A percentile compares a stretch with the other conserved stretches of the same genome.
Evolutionary conservation across 2,329 filamentous ascomycete species (phyloP).

Genomic region (Colletotrichum tofieldiae): DNA sequence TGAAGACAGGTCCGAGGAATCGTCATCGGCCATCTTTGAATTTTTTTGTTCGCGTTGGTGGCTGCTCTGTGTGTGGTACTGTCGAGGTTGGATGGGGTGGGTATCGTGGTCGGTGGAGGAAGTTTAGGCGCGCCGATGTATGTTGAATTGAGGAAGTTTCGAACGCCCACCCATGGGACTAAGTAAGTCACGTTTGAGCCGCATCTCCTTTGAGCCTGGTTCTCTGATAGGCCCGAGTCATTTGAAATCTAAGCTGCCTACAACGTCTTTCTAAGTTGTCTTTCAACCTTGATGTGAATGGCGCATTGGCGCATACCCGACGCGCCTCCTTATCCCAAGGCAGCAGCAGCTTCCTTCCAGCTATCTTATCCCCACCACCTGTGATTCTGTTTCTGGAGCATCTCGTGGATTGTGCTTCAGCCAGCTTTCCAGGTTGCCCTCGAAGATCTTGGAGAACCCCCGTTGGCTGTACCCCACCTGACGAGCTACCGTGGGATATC

Average conservation of each 20-base stretch:
- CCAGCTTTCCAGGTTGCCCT: constrained; percentile 13
- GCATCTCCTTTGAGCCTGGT: constrained; percentile 38
- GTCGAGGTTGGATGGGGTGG: constrained; percentile 41
- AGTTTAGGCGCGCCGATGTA: constrained; percentile 36
- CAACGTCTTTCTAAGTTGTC: constrained; percentile 10
- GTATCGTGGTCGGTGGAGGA: constrained; percentile 49
- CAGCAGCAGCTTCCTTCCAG: neutral
- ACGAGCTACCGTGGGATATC: constrained; percentile 26
- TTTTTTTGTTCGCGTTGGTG: constrained; percentile 20
- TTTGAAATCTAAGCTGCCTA: constrained; percentile 40
- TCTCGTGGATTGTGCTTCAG: constrained; percentile 22
- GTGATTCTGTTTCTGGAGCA: constrained; percentile 3
- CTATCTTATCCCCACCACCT: neutral
- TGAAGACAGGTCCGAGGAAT: constrained; percentile 76
- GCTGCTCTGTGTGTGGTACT: constrained; percentile 8
- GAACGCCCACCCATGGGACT: constrained; percentile 41
- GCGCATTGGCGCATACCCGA: neutral
- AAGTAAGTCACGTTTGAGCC: constrained; percentile 43
- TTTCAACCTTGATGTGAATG: constrained; percentile 9
- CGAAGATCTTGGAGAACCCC: constrained; percentile 32
- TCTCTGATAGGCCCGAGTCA: constrained; percentile 45
- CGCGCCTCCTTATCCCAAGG: neutral
- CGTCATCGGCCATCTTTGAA: constrained; percentile 72
- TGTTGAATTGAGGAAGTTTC: constrained; percentile 40
- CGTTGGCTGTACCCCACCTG: constrained; percentile 35